phyloP scores from a whole-genome alignment of 495 filamentous ascomycete species.

The Tuber microsphaerosporum region DNA sequence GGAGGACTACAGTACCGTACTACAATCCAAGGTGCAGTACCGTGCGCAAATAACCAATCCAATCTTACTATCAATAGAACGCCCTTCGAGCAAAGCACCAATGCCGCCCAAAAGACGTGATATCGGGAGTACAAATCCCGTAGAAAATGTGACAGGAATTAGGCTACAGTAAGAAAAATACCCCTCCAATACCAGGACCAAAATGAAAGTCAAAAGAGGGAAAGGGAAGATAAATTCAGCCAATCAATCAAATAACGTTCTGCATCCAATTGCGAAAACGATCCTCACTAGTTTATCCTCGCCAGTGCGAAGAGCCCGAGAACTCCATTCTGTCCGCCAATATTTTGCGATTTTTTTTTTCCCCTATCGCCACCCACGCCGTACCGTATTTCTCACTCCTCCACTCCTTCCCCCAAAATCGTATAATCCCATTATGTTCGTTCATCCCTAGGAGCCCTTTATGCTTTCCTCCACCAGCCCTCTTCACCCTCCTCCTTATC shows the following conservation, averaged over 20 bases:
- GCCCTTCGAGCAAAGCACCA: background rate
- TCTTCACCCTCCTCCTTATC: constrained; percentile 22
- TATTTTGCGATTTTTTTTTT: background rate
- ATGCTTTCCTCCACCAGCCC: constrained; percentile 38
- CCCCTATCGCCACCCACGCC: background rate
- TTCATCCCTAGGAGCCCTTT: constrained; percentile 8
- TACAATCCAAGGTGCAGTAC: background rate
- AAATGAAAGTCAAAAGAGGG: background rate
- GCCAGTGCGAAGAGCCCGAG: background rate
- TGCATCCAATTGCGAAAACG: background rate
- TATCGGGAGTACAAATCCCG: background rate
- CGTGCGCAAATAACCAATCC: background rate
- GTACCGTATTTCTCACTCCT: background rate
- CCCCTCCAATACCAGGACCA: background rate
- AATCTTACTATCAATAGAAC: background rate
- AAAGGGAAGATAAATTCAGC: background rate
- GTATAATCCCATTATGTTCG: constrained; percentile 12
- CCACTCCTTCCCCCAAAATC: background rate
- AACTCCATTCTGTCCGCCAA: background rate
- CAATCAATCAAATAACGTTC: background rate
- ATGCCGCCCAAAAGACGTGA: background rate
- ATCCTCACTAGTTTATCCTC: background rate
- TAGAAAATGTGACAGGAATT: background rate
- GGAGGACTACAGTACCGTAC: no score
- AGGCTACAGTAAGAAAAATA: background rate